Conservation (phyloP, 345 rosid genomes). For the Eucalyptus regnans region DNA sequence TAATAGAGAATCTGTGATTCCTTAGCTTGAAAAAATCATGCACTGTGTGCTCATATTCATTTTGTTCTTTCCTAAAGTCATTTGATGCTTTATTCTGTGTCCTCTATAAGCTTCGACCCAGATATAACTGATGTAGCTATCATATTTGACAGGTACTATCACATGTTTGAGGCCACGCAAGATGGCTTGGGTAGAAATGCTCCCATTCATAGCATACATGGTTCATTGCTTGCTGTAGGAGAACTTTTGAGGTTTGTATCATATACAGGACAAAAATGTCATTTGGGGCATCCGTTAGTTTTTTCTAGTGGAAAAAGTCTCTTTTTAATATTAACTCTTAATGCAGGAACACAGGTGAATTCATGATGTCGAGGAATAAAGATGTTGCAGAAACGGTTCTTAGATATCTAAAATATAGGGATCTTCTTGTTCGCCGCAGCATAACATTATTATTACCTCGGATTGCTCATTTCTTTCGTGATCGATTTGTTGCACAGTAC, state of each 20-base stretch:
- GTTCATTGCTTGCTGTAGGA: conserved; percentile 97
- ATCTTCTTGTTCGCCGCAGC: conserved; percentile 98
- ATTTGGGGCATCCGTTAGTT: background rate
- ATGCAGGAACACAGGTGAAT: conserved; percentile 93
- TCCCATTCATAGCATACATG: conserved; percentile 94
- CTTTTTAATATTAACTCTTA: background rate
- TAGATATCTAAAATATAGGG: conserved; percentile 83
- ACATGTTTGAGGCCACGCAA: conserved; percentile 98
- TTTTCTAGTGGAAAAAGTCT: background rate
- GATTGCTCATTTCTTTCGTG: conserved; percentile 96
- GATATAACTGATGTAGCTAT: background rate
- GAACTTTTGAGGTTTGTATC: conserved; percentile 72
- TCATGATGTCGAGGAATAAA: conserved; percentile 97
- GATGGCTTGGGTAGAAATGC: conserved; percentile 94
- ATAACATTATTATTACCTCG: conserved; percentile 97
- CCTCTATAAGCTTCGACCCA: background rate
- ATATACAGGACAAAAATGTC: background rate
- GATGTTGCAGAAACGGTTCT: conserved; percentile 96
- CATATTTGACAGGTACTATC: conserved; percentile 64
- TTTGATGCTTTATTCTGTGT: background rate
- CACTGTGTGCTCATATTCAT: background rate
- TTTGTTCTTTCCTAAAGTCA: background rate
- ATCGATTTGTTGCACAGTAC: conserved; percentile 89
- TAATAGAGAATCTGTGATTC: background rate
- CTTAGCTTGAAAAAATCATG: background rate